A percentile compares a stretch with the other conserved stretches of the same genome.
These are phyloP conservation scores for Laburnicola sp. DNA, from an alignment of 2,329 filamentous ascomycete species.

Conservation along the genomic window DNA sequence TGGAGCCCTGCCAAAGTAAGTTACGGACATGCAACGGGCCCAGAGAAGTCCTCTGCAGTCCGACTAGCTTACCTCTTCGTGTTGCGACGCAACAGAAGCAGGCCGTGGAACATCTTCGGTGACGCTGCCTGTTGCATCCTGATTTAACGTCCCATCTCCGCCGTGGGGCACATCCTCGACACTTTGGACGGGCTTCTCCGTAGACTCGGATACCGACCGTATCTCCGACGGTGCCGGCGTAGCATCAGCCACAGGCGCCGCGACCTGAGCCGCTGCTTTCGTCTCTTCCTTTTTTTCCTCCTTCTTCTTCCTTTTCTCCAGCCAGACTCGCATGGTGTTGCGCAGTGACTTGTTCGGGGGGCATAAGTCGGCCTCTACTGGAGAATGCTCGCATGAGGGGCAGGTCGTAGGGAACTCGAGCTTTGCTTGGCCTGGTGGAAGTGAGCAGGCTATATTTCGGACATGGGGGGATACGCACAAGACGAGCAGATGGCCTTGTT, in stretches of 20 bases:
- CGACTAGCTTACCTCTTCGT: slow-evolving; percentile 29
- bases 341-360: slow-evolving; percentile 88
- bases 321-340: slow-evolving; percentile 86
- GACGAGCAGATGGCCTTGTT: slow-evolving; percentile 90
- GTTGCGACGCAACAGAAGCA: slow-evolving; percentile 1
- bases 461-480: slow-evolving; percentile 62
- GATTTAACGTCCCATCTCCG: not conserved
- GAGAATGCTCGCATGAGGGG: slow-evolving; percentile 90
- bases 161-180: slow-evolving; percentile 24
- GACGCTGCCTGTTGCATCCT: not conserved
- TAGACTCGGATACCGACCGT: slow-evolving; percentile 21
- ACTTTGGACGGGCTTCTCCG: slow-evolving; percentile 36
- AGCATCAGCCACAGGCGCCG: slow-evolving; percentile 30
- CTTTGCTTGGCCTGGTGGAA: slow-evolving; percentile 33
- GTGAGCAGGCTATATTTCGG: slow-evolving; percentile 9
- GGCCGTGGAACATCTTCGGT: not conserved
- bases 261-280: slow-evolving; percentile 36
- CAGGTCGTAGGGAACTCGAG: slow-evolving; percentile 75
- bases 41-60: too few species aligned
- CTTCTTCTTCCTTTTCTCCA: slow-evolving; percentile 82
- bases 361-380: slow-evolving; percentile 82
- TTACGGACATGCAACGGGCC: not conserved
- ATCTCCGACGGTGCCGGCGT: slow-evolving; percentile 26
- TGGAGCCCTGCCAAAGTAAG: slow-evolving; percentile 10
- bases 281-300: slow-evolving; percentile 42